Evolutionary conservation across 75 land plant genomes (phyloP).

Genomic region (Picea sitchensis): DNA sequence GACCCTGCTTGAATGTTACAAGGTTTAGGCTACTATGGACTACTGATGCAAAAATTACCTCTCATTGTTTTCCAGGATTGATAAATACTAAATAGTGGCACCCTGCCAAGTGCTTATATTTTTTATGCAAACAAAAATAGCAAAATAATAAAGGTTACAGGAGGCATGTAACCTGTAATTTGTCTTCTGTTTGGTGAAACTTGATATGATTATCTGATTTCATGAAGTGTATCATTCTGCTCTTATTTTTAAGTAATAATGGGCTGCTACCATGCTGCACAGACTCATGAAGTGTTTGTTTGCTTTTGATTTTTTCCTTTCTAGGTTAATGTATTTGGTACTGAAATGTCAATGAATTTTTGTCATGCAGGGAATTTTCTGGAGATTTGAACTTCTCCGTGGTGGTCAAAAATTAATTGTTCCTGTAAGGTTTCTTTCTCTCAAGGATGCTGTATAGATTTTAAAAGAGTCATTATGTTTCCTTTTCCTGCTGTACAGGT

Average conservation of each 20-base stretch:
- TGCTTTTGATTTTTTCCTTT: not conserved
- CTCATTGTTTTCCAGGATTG: too few relatives aligned
- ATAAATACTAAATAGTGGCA: not conserved
- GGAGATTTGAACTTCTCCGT: constrained; percentile 87
- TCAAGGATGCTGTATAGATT: too few relatives aligned
- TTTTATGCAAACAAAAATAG: too few relatives aligned
- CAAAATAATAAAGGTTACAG: too few relatives aligned
- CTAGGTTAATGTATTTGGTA: not conserved
- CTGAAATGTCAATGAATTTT: not conserved
- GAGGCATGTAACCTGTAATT: not conserved
- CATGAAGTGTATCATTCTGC: not conserved
- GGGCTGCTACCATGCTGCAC: not conserved
- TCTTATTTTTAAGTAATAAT: not conserved
- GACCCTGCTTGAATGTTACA: not conserved
- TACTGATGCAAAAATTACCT: not conserved
- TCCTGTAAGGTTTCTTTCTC: constrained; percentile 52
- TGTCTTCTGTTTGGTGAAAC: not conserved
- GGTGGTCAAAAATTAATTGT: constrained; percentile 86
- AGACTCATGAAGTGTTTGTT: not conserved
- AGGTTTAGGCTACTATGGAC: not conserved
- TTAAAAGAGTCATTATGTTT: too few relatives aligned
- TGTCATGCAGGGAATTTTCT: constrained; percentile 40
- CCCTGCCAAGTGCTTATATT: not conserved
- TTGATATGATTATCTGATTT: not conserved
- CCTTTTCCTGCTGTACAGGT: too few relatives aligned